Evolutionary conservation across 345 rosid species (phyloP).

Genomic region (Triadica sebifera): DNA sequence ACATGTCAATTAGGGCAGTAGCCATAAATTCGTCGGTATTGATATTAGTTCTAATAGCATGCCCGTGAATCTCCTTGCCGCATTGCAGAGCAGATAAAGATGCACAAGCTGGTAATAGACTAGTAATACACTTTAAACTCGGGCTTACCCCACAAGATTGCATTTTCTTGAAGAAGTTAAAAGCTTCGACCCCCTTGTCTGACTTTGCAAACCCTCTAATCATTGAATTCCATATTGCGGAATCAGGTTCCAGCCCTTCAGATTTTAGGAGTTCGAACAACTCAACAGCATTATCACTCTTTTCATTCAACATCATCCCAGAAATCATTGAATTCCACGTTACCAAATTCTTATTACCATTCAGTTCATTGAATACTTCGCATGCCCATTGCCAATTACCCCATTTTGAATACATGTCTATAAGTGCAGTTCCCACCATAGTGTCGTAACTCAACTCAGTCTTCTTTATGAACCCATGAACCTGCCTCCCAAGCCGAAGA

Average conservation of each 20-base stretch:
- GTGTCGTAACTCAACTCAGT: conserved; percentile 32
- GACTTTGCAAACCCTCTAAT: conserved; percentile 57
- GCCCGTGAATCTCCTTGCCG: conserved; percentile 63
- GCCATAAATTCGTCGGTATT: conserved; percentile 39
- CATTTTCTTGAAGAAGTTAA: conserved; percentile 56
- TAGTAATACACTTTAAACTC: conserved; percentile 56
- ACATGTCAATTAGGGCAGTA: conserved; percentile 57
- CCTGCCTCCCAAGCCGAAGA: conserved; percentile 48
- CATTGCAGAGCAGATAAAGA: conserved; percentile 39
- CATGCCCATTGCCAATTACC: conserved; percentile 49
- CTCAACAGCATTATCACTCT: conserved; percentile 42
- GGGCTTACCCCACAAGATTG: conserved; percentile 35
- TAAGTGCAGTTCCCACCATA: conserved; percentile 50
- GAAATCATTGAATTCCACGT: conserved; percentile 58
- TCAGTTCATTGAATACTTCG: conserved; percentile 40
- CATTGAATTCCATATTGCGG: conserved; percentile 68
- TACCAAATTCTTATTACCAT: conserved; percentile 45
- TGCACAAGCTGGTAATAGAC: conserved; percentile 62
- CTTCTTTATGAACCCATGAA: conserved; percentile 48
- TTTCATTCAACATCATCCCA: conserved; percentile 61
- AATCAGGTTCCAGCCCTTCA: conserved; percentile 55
- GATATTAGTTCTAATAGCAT: conserved; percentile 38
- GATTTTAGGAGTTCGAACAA: conserved; percentile 45
- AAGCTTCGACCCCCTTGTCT: conserved; percentile 47
- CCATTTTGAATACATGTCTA: conserved; percentile 66